Evolutionary conservation across 441 rosid genomes (phyloP), one percentile per base, ranked within the genome.

Genomic region (Populus hybrid): DNA sequence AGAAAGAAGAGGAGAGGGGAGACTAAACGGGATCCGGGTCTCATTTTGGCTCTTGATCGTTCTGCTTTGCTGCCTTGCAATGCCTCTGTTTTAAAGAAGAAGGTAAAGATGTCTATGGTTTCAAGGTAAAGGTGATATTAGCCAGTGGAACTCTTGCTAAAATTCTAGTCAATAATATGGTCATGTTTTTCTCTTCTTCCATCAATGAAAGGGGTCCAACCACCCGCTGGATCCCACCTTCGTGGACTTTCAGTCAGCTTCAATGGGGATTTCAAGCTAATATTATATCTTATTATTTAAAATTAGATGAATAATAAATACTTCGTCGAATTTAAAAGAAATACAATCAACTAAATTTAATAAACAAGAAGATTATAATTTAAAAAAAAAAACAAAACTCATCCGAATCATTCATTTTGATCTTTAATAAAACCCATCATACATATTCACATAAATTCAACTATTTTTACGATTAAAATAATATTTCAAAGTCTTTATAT

Each of bases 1-100:
- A 80, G 3, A 38, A 79, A 36, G 80, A 78, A 67, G 42, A 86
- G n/a, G 24, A 70, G 74, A 65, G 67, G 71, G 6, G 71, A 53
- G 71, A 77, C 59, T 6, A 29, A 40, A 29, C 14, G 82, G 75
- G 42, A 24, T 28, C 64, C 56, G 79, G 64, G 36, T 73, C 69
- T 73, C 84, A 83, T 80, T 77, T 53, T 10, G 1, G 61, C 3
- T 29, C 31, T 29, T 29, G 31, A 29, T 29, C 0, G 31, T 29
- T 29, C 61, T 53, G 61, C 9, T 6, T 53, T 18, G 6, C 21
- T 53, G 61, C 21, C 61, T 18, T 53, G 61, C 61, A 53, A 6
- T 53, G 61, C 5, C n/a, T 53, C 5, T 53, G 61, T 53, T 5
- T 53, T 18, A 20, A 53, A 18, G 21, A 53, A 53, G 61, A 7